Conservation (phyloP, 2,329 filamentous ascomycete genomes). For the Macroventuria anomochaeta region DNA sequence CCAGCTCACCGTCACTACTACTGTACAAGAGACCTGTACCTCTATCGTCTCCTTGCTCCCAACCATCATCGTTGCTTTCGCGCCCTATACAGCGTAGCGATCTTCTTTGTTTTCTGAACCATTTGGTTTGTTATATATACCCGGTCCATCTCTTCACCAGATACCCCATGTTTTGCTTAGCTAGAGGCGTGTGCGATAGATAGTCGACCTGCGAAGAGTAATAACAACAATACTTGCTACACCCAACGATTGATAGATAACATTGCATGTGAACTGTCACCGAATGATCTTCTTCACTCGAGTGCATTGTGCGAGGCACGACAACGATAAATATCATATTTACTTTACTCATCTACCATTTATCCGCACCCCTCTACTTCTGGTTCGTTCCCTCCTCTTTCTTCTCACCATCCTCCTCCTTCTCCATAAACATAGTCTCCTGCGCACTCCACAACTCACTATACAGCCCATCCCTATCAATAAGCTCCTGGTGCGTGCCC, state of each 20-base stretch:
- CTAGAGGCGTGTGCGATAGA: not conserved
- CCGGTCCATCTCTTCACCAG: constrained; percentile 8
- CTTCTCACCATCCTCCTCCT: constrained; percentile 10
- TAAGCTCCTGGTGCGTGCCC: constrained; percentile 84
- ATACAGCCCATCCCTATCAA: constrained; percentile 81
- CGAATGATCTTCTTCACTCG: too few relatives aligned
- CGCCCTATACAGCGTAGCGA: not conserved
- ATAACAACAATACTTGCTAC: not conserved
- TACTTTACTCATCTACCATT: not conserved
- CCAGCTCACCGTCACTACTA: not conserved
- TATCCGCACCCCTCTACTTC: too few relatives aligned
- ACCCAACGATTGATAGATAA: not conserved
- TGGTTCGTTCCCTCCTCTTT: too few relatives aligned
- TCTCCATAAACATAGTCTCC: constrained; percentile 44
- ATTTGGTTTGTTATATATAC: constrained; percentile 15
- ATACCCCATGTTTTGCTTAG: constrained; percentile 9
- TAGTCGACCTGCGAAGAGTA: not conserved
- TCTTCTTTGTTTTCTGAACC: constrained; percentile 1
- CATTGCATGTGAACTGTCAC: too few relatives aligned
- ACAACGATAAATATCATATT: too few relatives aligned
- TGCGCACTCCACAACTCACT: constrained; percentile 82
- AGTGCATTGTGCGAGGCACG: too few relatives aligned
- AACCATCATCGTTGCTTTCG: not conserved
- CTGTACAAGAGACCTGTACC: not conserved
- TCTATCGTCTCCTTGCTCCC: not conserved